Conservation (phyloP, 768 basidiomycete genomes). For the Asterophora parasitica region DNA sequence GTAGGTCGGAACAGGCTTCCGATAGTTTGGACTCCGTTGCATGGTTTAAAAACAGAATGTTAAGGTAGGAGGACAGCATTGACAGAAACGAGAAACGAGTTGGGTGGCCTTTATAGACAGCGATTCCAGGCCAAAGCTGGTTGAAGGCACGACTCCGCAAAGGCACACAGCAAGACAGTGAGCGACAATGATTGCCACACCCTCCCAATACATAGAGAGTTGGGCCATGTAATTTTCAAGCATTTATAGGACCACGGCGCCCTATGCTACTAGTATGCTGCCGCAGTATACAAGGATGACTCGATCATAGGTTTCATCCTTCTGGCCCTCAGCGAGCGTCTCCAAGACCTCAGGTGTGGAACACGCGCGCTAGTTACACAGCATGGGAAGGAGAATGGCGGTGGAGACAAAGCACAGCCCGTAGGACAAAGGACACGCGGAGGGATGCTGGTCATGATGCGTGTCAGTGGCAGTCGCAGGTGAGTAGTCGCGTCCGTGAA, state of each 20-base stretch:
- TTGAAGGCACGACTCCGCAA: background rate
- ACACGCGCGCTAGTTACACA: background rate
- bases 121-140: slow-evolving; percentile 8
- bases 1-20: slow-evolving; percentile 67
- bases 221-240: slow-evolving; percentile 1
- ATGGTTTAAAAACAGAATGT: slow-evolving; percentile 13
- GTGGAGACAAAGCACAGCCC: background rate
- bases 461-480: too few species aligned
- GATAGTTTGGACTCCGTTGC: slow-evolving; percentile 52
- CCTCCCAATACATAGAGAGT: background rate
- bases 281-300: background rate
- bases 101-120: background rate
- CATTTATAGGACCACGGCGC: slow-evolving; percentile 3
- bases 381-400: background rate
- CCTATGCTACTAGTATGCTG: slow-evolving; percentile 2
- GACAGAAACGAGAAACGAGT: background rate
- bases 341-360: background rate
- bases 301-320: background rate
- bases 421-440: slow-evolving; percentile 1
- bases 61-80: background rate
- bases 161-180: background rate
- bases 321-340: slow-evolving; percentile 1
- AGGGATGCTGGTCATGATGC: background rate
- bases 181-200: background rate
- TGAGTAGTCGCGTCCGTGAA: slow-evolving; percentile 7